Evolutionary conservation across 768 basidiomycete genomes (phyloP).

Genomic region (Mycena filopes): DNA sequence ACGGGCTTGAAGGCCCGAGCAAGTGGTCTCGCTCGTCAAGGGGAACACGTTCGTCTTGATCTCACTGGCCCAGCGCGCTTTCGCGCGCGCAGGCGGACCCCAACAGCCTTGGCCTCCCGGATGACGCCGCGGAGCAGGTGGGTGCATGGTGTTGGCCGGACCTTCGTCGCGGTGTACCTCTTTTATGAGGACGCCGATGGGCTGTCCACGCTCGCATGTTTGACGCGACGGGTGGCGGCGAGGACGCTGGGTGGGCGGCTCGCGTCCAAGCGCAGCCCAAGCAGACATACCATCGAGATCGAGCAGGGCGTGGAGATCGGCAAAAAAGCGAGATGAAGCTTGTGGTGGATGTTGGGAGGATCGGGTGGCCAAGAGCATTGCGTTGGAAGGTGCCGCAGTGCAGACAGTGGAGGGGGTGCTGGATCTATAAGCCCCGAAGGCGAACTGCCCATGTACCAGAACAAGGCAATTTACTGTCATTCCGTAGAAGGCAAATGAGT

Average conservation of each 20-base stretch:
- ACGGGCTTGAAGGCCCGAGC: too few relatives aligned
- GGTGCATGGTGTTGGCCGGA: constrained; percentile 48
- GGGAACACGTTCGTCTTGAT: constrained; percentile 58
- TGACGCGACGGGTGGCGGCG: constrained; percentile 57
- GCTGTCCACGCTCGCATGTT: constrained; percentile 55
- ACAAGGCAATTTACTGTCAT: too few relatives aligned
- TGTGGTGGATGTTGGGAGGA: constrained; percentile 47
- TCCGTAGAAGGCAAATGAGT: too few relatives aligned
- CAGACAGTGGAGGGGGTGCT: constrained; percentile 50
- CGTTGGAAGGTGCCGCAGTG: constrained; percentile 52
- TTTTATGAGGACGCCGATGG: constrained; percentile 48
- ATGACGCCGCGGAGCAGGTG: constrained; percentile 25
- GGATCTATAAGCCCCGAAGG: too few relatives aligned
- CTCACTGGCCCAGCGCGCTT: constrained; percentile 48
- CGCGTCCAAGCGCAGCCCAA: constrained; percentile 47
- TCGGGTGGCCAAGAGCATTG: constrained; percentile 42
- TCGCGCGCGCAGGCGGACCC: constrained; percentile 42
- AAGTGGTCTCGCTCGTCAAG: constrained; percentile 53
- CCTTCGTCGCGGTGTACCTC: constrained; percentile 49
- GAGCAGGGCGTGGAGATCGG: constrained; percentile 61
- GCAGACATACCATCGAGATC: constrained; percentile 49
- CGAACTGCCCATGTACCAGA: too few relatives aligned
- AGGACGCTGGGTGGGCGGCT: constrained; percentile 55
- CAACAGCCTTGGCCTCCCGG: constrained; percentile 38
- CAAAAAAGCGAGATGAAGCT: constrained; percentile 53